Percentiles rank a stretch among this genome's conserved stretches.
Evolutionary conservation across 2,329 filamentous ascomycete genomes (phyloP).

Genomic region (Pyrenophora tritici-repentis): DNA sequence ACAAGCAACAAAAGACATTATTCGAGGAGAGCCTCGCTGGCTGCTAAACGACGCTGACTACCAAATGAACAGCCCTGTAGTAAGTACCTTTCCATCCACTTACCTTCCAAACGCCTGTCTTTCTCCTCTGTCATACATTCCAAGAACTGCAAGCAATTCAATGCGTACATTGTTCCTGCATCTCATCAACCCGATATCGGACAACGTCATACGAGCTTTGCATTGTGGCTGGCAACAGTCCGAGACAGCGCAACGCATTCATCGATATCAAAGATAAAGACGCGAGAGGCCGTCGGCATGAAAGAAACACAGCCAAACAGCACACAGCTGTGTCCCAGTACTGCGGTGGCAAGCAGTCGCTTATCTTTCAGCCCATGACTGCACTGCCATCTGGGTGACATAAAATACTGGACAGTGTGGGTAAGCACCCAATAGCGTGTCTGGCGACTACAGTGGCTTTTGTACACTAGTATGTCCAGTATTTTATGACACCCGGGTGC

Average conservation of each 20-base stretch:
- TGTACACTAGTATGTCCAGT: too few species aligned
- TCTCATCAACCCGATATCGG: constrained; percentile 34
- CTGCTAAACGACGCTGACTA: constrained; percentile 79
- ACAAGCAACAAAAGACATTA: constrained; percentile 66
- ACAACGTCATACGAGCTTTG: constrained; percentile 17
- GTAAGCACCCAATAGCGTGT: too few species aligned
- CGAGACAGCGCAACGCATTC: constrained; percentile 27
- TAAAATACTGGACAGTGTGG: too few species aligned
- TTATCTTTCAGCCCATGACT: constrained; percentile 37
- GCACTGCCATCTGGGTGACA: too few species aligned
- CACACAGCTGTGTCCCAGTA: constrained; percentile 19
- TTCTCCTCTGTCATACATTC: constrained; percentile 19
- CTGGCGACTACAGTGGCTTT: too few species aligned
- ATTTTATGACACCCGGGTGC: too few species aligned
- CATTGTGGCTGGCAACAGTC: constrained; percentile 18
- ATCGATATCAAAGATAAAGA: constrained; percentile 38
- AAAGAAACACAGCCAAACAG: constrained; percentile 29
- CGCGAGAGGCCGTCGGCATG: constrained; percentile 33
- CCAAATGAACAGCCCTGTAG: constrained; percentile 72
- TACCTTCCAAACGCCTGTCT: constrained; percentile 32
- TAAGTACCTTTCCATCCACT: constrained; percentile 43
- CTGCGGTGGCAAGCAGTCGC: constrained; percentile 31
- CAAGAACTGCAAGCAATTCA: constrained; percentile 12
- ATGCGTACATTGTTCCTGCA: constrained; percentile 16
- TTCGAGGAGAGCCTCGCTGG: constrained; percentile 68